Evolutionary conservation across 768 basidiomycete genomes (phyloP), one percentile per base, ranked within the genome.

Genomic region (Pleurotus citrinopileatus): DNA sequence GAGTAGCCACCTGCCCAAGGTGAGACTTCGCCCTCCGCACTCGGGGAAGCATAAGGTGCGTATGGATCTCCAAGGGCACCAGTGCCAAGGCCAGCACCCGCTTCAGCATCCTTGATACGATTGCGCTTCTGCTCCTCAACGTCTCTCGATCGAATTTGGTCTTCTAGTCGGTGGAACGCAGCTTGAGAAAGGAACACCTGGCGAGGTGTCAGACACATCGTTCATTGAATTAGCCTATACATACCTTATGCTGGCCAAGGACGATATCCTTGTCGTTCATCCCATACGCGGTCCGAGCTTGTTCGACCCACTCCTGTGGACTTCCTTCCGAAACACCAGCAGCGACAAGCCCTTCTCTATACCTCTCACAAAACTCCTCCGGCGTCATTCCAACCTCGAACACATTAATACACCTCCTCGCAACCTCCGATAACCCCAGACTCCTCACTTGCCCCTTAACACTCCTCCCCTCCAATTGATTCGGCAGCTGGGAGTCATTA

Each of bases 401-500:
- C 27, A 86, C 76, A 58, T 79, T 83, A 27, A 74, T 74, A 53
- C 77, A 81, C 43, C 89, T 70, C 64, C 78, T 81, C 4, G 89
- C 82, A 57, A 98, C 80, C 70, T 93, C 91, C 2, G 86, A 71
- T 60, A 98, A 62, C 0, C 94, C 91, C 22, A 87, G 63, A 53
- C 89, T 88, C 46, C 90, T 79, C 32, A 98, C 87, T 70, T 98
- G 96, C 0, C 91, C 90, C 67, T 94, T 96, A 45, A 98, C 88
- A 36, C 88, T 86, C 42, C 94, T 78, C 9, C 91, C 90, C 73
- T 98, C 96, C 50, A 98, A 74, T 66, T 98, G 95, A 65, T 94
- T 92, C 34, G 95, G 94, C 17, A 98, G 72, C 64, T 96, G 96
- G 22, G 92, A 87, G 71, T 98, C 94, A 65, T 98, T 99, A 3